Percentiles rank a stretch among this genome's conserved stretches.
Conservation (phyloP, 371 early-diverging fungal species). For the Mucor plumbeus region DNA sequence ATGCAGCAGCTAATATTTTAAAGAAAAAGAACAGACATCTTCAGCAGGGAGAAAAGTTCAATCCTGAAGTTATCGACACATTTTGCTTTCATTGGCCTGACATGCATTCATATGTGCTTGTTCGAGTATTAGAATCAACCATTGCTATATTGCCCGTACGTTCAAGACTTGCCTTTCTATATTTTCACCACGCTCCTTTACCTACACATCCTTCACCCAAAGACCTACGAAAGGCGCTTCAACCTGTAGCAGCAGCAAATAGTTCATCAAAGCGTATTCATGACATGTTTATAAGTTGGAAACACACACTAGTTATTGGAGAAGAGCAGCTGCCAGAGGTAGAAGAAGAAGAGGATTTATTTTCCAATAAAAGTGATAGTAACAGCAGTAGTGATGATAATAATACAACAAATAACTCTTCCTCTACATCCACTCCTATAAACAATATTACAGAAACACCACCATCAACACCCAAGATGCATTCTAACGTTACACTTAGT, state of each 20-base stretch:
- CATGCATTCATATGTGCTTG: slow-evolving; percentile 35
- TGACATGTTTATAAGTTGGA: slow-evolving; percentile 29
- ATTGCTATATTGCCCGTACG: slow-evolving; percentile 39
- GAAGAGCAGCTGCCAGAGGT: background rate
- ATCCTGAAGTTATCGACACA: slow-evolving; percentile 25
- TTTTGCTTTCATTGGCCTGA: slow-evolving; percentile 48
- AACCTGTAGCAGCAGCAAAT: background rate
- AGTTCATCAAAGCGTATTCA: slow-evolving; percentile 12
- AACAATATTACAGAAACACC: slow-evolving; percentile 1
- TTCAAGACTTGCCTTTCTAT: slow-evolving; percentile 36
- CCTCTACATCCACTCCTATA: background rate
- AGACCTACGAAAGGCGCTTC: slow-evolving; percentile 7
- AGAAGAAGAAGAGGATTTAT: slow-evolving; percentile 7
- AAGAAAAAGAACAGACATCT: slow-evolving; percentile 1
- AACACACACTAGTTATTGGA: slow-evolving; percentile 12
- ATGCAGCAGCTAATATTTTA: background rate
- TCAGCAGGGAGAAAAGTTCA: slow-evolving; percentile 1
- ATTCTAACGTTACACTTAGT: slow-evolving; percentile 13
- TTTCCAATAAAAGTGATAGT: background rate
- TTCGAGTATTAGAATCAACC: slow-evolving; percentile 30
- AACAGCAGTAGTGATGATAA: slow-evolving; percentile 1
- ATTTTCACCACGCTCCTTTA: slow-evolving; percentile 34
- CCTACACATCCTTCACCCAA: slow-evolving; percentile 12
- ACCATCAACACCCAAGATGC: background rate
- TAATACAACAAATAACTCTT: background rate